Base-by-base conservation (phyloP, 306 rosid genomes). In the Lathyrus sativus region DNA sequence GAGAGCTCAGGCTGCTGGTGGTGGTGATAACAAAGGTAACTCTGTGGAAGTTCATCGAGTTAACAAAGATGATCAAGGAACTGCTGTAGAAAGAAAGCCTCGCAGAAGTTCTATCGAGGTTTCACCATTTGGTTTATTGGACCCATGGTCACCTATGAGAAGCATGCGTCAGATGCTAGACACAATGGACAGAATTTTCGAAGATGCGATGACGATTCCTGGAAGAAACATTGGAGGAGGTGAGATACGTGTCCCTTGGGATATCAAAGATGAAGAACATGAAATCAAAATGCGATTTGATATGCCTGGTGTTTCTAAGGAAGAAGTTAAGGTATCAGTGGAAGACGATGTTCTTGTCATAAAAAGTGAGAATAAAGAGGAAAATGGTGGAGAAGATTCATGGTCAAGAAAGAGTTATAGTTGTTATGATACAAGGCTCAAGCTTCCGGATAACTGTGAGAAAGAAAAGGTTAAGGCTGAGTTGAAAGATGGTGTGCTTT, bases 231-330 rank as follows among this genome's bases (percentile, higher is more conserved):
- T 74, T 6, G 72, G 70, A 45, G 78, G 79, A 46, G 83, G 90
- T 0, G 85, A 81, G n/a, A 43, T 81, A 2, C 83, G 92, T 7
- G 61, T 87, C 0, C 90, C 95, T 0, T 87, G 95, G 96, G 92
- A 92, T 61, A 81, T 89, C 55, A 77, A 81, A 74, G 95, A 92
- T 1, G 84, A 83, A 3, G 95, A 92, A 33, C 38, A 87, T 2
- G 88, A 87, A 68, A 81, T 92, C 67, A 85, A 46, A 65, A 74
- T 89, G 88, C 68, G 96, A 61, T 84, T 89, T 19, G 96, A 92
- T 88, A 87, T 92, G 95, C 98, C 96, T 0, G 98, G 98, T 18
- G 84, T 92, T 1, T 80, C 88, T 9, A 92, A 87, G 67, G 91
- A 87, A 24, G 85, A 89, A 58, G 92, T 89, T 19, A 89, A 86